phyloP scores from a whole-genome alignment of 371 early-diverging fungal genomes.

The Mucor racemosus region DNA sequence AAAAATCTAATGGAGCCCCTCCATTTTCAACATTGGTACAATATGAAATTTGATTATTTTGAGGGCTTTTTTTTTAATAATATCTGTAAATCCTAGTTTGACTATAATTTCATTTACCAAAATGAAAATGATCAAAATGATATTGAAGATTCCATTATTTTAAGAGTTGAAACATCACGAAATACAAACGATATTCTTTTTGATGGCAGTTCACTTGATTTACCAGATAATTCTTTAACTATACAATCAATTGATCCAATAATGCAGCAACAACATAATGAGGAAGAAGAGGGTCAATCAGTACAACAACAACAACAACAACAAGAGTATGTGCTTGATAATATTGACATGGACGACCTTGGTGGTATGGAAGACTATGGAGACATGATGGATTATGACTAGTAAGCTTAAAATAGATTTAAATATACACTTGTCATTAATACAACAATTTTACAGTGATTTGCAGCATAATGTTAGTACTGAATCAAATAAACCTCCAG shows the following conservation, averaged over 20 bases:
- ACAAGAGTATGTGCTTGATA: background rate
- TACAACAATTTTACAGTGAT: background rate
- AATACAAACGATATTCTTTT: background rate
- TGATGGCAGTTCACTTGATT: background rate
- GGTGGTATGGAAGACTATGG: background rate
- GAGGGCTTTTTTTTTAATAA: no score
- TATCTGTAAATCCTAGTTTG: background rate
- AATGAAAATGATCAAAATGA: background rate
- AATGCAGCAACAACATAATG: background rate
- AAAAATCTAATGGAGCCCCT: background rate
- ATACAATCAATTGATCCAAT: background rate
- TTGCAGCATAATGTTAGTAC: background rate
- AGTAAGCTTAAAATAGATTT: background rate
- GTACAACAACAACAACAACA: background rate
- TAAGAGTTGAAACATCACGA: background rate
- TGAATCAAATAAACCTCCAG: background rate
- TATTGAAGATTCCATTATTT: background rate
- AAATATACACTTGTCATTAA: background rate
- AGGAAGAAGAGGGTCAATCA: background rate
- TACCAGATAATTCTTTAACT: background rate
- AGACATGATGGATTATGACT: background rate
- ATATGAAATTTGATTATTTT: background rate
- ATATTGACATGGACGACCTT: background rate
- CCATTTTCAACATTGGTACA: constrained; percentile 20
- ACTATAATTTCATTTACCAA: background rate